phyloP scores from a whole-genome alignment of 2,329 filamentous ascomycete species.

The Arthrocladium fulminans region DNA sequence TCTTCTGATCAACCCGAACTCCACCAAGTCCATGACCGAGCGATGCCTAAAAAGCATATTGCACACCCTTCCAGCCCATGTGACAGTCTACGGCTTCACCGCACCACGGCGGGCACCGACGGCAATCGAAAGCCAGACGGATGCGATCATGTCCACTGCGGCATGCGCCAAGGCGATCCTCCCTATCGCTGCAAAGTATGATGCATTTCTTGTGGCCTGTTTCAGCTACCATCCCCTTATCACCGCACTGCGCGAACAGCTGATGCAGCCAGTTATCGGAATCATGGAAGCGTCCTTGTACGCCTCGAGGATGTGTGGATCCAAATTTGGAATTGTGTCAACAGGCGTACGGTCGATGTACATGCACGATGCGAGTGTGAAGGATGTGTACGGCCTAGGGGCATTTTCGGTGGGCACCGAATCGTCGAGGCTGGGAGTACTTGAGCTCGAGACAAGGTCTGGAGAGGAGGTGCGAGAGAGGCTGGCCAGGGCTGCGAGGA shows the following conservation, averaged over 20 bases:
- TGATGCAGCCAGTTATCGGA: constrained; percentile 37
- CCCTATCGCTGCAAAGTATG: constrained; percentile 34
- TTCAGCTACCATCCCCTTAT: constrained; percentile 43
- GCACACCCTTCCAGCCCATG: constrained; percentile 38
- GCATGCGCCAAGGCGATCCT: constrained; percentile 39
- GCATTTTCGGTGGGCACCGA: constrained; percentile 37
- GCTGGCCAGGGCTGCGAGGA: constrained; percentile 33
- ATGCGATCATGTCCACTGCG: constrained; percentile 43
- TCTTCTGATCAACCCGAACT: constrained; percentile 43
- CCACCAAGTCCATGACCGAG: constrained; percentile 40
- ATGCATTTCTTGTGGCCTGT: constrained; percentile 43
- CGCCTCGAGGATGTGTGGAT: constrained; percentile 41
- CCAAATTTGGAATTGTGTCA: constrained; percentile 38
- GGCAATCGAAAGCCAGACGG: constrained; percentile 43
- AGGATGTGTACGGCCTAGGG: constrained; percentile 33
- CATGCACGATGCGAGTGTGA: constrained; percentile 33
- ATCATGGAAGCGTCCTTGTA: constrained; percentile 47
- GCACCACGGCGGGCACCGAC: constrained; percentile 40
- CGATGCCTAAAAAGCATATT: constrained; percentile 38
- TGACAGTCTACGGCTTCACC: constrained; percentile 44
- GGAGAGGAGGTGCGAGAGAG: constrained; percentile 30
- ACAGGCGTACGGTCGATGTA: constrained; percentile 34
- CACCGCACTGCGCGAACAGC: constrained; percentile 39
- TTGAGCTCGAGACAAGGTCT: constrained; percentile 37
- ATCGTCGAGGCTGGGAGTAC: constrained; percentile 35